phyloP scores from a whole-genome alignment of 2,329 filamentous ascomycete species.

The Sporothrix curviconia region DNA sequence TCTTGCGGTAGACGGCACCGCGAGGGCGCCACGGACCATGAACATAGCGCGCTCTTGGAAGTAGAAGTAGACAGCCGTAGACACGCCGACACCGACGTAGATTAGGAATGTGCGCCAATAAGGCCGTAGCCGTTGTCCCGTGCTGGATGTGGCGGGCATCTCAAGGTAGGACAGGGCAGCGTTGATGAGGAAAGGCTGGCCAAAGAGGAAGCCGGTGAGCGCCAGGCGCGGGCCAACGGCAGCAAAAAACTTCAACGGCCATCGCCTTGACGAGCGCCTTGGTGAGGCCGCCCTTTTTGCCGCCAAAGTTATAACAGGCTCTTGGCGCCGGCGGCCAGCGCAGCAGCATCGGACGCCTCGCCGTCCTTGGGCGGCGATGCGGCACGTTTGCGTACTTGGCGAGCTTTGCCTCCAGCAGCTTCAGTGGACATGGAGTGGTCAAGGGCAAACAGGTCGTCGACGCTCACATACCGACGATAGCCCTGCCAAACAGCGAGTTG shows the following conservation, averaged over 20 bases:
- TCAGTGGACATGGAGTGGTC: slow-evolving; percentile 20
- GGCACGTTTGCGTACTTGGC: slow-evolving; percentile 8
- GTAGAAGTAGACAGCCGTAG: slow-evolving; percentile 35
- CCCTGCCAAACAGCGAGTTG: slow-evolving; percentile 30
- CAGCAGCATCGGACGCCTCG: background rate
- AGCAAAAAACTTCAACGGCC: slow-evolving; percentile 20
- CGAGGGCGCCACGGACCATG: slow-evolving; percentile 26
- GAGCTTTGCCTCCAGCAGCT: slow-evolving; percentile 17
- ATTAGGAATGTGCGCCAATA: slow-evolving; percentile 34
- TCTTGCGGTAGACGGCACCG: slow-evolving; percentile 30
- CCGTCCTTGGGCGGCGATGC: slow-evolving; percentile 5
- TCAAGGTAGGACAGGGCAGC: slow-evolving; percentile 28
- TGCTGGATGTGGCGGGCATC: slow-evolving; percentile 4
- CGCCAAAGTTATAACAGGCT: slow-evolving; percentile 7
- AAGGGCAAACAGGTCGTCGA: slow-evolving; percentile 30
- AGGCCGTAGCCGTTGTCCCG: slow-evolving; percentile 34
- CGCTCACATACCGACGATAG: slow-evolving; percentile 28
- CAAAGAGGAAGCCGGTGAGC: slow-evolving; percentile 27
- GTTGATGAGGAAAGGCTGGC: slow-evolving; percentile 30
- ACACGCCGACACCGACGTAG: slow-evolving; percentile 36
- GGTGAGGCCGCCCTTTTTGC: slow-evolving; percentile 14
- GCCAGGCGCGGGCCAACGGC: slow-evolving; percentile 24
- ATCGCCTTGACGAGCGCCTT: slow-evolving; percentile 20
- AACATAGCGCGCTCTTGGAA: slow-evolving; percentile 29
- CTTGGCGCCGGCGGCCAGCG: background rate